These are phyloP conservation scores for Nasturtium officinale DNA, from an alignment of 345 rosid genomes.

Conservation along the genomic window DNA sequence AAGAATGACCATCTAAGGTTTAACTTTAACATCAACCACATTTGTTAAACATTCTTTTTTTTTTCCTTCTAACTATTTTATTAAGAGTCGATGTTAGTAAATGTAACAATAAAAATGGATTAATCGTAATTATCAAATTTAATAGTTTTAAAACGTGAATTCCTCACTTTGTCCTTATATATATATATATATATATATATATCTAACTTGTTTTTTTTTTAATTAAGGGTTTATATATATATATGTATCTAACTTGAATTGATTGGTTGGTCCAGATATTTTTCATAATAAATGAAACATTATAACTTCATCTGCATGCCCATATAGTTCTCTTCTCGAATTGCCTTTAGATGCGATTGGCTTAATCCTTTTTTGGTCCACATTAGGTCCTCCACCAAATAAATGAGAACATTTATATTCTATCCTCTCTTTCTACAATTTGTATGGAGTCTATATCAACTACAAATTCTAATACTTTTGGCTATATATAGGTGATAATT, in stretches of 20 bases:
- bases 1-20: background rate
- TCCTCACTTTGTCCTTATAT: background rate
- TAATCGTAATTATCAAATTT: background rate
- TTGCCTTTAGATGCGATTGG: slow-evolving; percentile 35
- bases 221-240: background rate
- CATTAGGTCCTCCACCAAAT: slow-evolving; percentile 41
- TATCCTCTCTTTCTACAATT: slow-evolving; percentile 14
- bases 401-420: slow-evolving; percentile 43
- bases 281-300: slow-evolving; percentile 11
- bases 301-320: slow-evolving; percentile 20
- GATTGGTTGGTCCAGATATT: slow-evolving; percentile 5
- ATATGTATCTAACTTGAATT: background rate
- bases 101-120: too few relatives aligned
- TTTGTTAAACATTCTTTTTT: too few relatives aligned
- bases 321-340: slow-evolving; percentile 3
- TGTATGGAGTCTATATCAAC: slow-evolving; percentile 38
- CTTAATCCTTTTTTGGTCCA: slow-evolving; percentile 32
- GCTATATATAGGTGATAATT: slow-evolving; percentile 17
- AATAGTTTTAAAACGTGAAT: background rate
- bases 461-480: slow-evolving; percentile 42
- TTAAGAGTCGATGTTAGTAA: too few relatives aligned
- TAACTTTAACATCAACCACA: too few relatives aligned
- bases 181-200: background rate
- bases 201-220: too few relatives aligned
- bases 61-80: too few relatives aligned